A percentile compares a stretch with the other conserved stretches of the same genome.
Evolutionary conservation across 495 filamentous ascomycete genomes (phyloP).

Genomic region (Zalerion maritima): DNA sequence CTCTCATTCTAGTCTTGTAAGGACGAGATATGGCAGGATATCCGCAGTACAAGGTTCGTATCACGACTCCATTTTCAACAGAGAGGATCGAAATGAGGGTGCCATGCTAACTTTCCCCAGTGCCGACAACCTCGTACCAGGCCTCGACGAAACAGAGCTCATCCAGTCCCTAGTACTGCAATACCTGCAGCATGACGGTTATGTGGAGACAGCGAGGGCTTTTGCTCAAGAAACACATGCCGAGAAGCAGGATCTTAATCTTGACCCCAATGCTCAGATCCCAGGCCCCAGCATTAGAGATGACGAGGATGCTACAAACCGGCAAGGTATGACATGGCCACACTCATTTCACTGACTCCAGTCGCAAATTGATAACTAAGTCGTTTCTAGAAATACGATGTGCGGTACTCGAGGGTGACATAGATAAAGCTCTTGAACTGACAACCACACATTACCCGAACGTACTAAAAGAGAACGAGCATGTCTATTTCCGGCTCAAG

Average conservation of each 20-base stretch:
- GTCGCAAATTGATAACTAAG: slow-evolving; percentile 6
- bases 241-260: slow-evolving; percentile 50
- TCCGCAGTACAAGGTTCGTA: slow-evolving; percentile 20
- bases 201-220: slow-evolving; percentile 82
- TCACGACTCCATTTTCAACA: too few species aligned
- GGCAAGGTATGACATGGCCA: slow-evolving; percentile 53
- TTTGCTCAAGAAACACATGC: slow-evolving; percentile 72
- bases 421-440: slow-evolving; percentile 75
- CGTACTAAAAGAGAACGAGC: slow-evolving; percentile 71
- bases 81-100: too few species aligned
- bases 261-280: slow-evolving; percentile 35
- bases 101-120: slow-evolving; percentile 18
- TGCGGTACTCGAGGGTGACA: slow-evolving; percentile 83
- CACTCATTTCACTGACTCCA: too few species aligned
- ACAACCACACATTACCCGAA: slow-evolving; percentile 65
- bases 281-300: slow-evolving; percentile 62
- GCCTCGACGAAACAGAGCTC: slow-evolving; percentile 57
- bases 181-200: slow-evolving; percentile 89
- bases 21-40: slow-evolving; percentile 30
- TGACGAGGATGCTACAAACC: slow-evolving; percentile 72
- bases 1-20: too few species aligned
- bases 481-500: slow-evolving; percentile 79
- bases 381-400: slow-evolving; percentile 55
- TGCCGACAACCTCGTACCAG: slow-evolving; percentile 44
- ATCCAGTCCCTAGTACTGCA: slow-evolving; percentile 69